Evolutionary conservation across 2,329 filamentous ascomycete genomes (phyloP).

Genomic region (Apiospora pterosperma): DNA sequence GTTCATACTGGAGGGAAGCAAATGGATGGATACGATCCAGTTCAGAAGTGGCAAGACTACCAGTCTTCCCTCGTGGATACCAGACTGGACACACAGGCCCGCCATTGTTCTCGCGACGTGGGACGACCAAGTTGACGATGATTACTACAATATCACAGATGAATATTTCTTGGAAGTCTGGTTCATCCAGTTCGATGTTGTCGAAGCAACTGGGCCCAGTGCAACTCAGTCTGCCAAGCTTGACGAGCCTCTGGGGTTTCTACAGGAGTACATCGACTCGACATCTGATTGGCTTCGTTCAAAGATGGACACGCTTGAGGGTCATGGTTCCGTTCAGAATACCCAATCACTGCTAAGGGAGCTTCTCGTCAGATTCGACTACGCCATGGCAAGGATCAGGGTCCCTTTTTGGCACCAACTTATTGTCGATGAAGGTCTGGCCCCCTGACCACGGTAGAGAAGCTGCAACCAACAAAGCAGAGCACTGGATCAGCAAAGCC

Average conservation of each 20-base stretch:
- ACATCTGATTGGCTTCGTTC: neutral
- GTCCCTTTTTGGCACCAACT: neutral
- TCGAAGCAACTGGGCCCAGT: neutral
- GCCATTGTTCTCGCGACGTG: too few species aligned
- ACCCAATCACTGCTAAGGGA: neutral
- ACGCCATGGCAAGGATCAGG: neutral
- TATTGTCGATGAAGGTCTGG: neutral
- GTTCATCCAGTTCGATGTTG: neutral
- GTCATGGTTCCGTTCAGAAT: neutral
- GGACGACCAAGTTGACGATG: too few species aligned
- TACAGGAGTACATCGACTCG: neutral
- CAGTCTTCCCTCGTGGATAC: neutral
- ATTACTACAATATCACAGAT: too few species aligned
- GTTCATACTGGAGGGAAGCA: neutral
- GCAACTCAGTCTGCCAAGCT: neutral
- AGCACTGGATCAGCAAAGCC: neutral
- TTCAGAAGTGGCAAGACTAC: neutral
- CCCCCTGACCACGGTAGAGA: neutral
- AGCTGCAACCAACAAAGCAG: neutral
- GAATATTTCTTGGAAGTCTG: neutral
- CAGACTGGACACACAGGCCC: neutral
- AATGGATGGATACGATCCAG: neutral
- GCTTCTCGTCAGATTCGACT: neutral
- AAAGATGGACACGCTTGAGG: neutral
- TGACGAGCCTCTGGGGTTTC: neutral